Evolutionary conservation across 768 basidiomycete species (phyloP).

Genomic region (Leucosporidium creatinivorum): DNA sequence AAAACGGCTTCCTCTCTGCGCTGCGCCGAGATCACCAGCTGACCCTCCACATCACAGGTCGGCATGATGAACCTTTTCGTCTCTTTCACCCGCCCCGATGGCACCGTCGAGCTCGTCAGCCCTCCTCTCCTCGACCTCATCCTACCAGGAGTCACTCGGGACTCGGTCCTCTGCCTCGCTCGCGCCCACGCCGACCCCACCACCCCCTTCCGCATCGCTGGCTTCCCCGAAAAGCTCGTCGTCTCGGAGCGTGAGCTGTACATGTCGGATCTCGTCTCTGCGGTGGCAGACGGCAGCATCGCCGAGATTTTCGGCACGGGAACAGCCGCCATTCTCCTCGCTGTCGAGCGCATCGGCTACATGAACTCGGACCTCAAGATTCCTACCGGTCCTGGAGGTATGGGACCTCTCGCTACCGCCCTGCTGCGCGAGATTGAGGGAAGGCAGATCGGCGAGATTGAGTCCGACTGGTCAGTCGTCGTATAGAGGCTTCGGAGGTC

Average conservation of each 20-base stretch:
- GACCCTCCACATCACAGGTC: conserved; percentile 44
- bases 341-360: conserved; percentile 67
- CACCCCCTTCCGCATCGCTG: conserved; percentile 41
- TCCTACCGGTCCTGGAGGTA: conserved; percentile 14
- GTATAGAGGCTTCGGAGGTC: background rate
- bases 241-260: conserved; percentile 55
- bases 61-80: conserved; percentile 76
- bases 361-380: conserved; percentile 51
- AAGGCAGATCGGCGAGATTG: conserved; percentile 46
- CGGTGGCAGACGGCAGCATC: conserved; percentile 53
- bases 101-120: conserved; percentile 66
- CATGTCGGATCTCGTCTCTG: conserved; percentile 50
- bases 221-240: conserved; percentile 47
- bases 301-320: conserved; percentile 83
- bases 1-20: background rate
- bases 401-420: conserved; percentile 11
- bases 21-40: background rate
- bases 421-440: conserved; percentile 53
- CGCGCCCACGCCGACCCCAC: conserved; percentile 51
- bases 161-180: conserved; percentile 64
- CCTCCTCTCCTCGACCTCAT: conserved; percentile 85
- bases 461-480: conserved; percentile 19
- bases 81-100: conserved; percentile 55
- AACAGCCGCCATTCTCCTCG: conserved; percentile 65
- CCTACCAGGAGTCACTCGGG: conserved; percentile 76